A percentile compares a stretch with the other conserved stretches of the same genome.
phyloP scores from a whole-genome alignment of 1,284 basidiomycete species.

The Crepidotus sp. region DNA sequence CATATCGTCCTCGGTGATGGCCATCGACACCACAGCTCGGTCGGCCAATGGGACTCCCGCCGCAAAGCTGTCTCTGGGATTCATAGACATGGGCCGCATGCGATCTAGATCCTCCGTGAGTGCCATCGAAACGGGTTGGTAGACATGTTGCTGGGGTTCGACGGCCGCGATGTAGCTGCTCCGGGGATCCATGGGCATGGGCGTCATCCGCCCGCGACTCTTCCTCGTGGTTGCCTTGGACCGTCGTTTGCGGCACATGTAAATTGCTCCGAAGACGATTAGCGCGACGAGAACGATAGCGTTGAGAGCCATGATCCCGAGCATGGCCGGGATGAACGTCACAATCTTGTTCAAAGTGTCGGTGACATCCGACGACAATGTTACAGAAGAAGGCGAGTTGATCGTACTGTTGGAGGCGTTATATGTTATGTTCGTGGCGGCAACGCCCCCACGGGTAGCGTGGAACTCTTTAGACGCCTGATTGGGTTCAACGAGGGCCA shows the following conservation, averaged over 20 bases:
- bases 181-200: conserved; percentile 39
- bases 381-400: conserved; percentile 36
- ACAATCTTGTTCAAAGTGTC: conserved; percentile 51
- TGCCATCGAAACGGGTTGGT: conserved; percentile 19
- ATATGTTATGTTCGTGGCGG: conserved; percentile 60
- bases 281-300: conserved; percentile 56
- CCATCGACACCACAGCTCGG: conserved; percentile 63
- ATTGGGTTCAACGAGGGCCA: conserved; percentile 58
- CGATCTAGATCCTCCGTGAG: conserved; percentile 17
- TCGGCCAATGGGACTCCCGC: conserved; percentile 25
- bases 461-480: conserved; percentile 65
- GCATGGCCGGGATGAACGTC: conserved; percentile 56
- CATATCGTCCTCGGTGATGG: conserved; percentile 58
- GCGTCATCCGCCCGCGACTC: conserved; percentile 42
- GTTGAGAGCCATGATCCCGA: conserved; percentile 65
- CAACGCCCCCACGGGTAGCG: conserved; percentile 49
- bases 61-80: conserved; percentile 31
- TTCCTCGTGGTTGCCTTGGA: conserved; percentile 30
- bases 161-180: conserved; percentile 31
- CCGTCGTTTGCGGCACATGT: conserved; percentile 39
- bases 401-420: conserved; percentile 43
- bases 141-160: conserved; percentile 18
- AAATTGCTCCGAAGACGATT: conserved; percentile 39
- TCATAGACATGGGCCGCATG: conserved; percentile 24
- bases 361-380: conserved; percentile 46